phyloP scores from a whole-genome alignment of 2,329 filamentous ascomycete species.

The Beauveria asiatica region DNA sequence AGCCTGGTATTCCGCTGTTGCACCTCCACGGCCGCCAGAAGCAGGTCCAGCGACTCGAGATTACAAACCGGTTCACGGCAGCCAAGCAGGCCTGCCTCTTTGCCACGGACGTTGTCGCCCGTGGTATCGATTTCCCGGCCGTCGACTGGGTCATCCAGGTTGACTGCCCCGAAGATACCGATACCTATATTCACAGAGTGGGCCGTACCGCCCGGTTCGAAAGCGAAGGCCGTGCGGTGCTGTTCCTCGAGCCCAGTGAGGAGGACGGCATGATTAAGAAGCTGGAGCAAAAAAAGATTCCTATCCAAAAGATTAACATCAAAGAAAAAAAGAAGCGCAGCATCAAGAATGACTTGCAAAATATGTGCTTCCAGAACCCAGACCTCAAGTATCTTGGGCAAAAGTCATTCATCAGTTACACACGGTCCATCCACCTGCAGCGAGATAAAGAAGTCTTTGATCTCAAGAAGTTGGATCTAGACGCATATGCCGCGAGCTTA shows the following conservation, averaged over 20 bases:
- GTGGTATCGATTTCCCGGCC: conserved; percentile 89
- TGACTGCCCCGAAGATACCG: conserved; percentile 93
- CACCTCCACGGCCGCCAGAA: conserved; percentile 94
- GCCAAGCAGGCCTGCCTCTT: conserved; percentile 83
- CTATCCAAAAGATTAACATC: conserved; percentile 78
- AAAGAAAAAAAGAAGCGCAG: conserved; percentile 82
- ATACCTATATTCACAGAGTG: conserved; percentile 96
- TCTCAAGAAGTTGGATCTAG: conserved; percentile 71
- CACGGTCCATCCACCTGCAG: conserved; percentile 75
- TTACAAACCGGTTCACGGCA: conserved; percentile 72
- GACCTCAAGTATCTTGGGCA: conserved; percentile 92
- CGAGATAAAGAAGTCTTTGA: conserved; percentile 90
- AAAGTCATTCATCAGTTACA: conserved; percentile 90
- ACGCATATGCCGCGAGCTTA: conserved; percentile 76
- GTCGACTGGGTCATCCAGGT: conserved; percentile 99
- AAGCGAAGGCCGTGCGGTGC: conserved; percentile 73
- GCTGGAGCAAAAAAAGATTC: conserved; percentile 82
- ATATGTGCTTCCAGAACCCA: conserved; percentile 91
- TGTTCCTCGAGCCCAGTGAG: conserved; percentile 89
- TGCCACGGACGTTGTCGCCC: conserved; percentile 88
- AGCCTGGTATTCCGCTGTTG: conserved; percentile 85
- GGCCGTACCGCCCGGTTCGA: conserved; percentile 93
- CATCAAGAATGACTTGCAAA: conserved; percentile 78
- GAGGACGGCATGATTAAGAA: conserved; percentile 84
- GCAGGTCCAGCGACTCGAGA: conserved; percentile 78